Evolutionary conservation across 768 basidiomycete genomes (phyloP), one percentile per base, ranked within the genome.

Genomic region (Epithele typhae): DNA sequence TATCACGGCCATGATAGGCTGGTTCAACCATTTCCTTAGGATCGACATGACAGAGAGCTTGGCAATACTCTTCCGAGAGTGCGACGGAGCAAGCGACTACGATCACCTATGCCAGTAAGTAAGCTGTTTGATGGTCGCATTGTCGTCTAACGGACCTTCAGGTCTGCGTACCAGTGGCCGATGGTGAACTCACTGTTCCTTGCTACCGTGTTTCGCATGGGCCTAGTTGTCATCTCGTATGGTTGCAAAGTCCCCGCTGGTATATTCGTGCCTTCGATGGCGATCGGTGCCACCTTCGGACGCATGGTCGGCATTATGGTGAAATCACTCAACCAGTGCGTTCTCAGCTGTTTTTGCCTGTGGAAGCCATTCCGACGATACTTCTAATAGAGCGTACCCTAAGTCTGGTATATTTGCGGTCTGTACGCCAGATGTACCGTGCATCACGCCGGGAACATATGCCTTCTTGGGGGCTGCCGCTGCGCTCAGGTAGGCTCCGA

Each of bases 211-310:
- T 82, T 97, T 46, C 83, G 95, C 4, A 87, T 79, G 18, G 84
- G 79, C 9, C 73, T 98, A 37, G 91, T 97, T 39, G 79, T 98
- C 18, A 69, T 98, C 19, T 92, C 92, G 2, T 99, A 98, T 62
- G 96, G 96, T 0, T 89, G 84, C 60, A 97, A 92, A 64, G 96
- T 99, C 0, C 96, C 96, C 1, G 90, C 90, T 10, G 96, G 96
- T 21, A 99, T 99, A 55, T 99, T 99, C 56, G 91, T 99, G 0
- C 96, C 96, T 2, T 96, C 94, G 3, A 98, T 99, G 96, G 96
- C 95, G 1, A 84, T 98, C 45, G 96, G 96, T 32, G 96, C 96
- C 3, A 87, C 91, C 0, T 98, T 98, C 60, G 96, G 96, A 2
- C 76, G 96, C 32, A 96, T 98, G 92, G 71, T 99, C 15, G 96